Percentiles rank a stretch among this genome's conserved stretches.
These are phyloP conservation scores for Fusarium coicis DNA, from an alignment of 2,329 filamentous ascomycete species.

Conservation along the genomic window DNA sequence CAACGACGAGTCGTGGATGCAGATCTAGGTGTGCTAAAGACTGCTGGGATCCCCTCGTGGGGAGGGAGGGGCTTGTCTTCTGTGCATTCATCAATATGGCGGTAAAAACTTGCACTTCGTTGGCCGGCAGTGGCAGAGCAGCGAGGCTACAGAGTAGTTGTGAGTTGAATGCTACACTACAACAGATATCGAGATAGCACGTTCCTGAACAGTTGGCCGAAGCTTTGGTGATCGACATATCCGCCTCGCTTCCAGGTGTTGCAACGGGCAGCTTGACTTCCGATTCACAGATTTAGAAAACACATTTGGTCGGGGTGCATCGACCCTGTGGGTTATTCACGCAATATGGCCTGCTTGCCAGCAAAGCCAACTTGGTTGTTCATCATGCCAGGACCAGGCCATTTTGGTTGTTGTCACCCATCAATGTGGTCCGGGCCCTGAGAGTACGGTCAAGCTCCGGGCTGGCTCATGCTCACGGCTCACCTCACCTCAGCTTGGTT, in stretches of 20 bases:
- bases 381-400: constrained; percentile 23
- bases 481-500: constrained; percentile 25
- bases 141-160: not conserved
- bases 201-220: constrained; percentile 34
- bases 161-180: not conserved
- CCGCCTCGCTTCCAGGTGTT: constrained; percentile 28
- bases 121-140: not conserved
- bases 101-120: not conserved
- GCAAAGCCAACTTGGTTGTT: constrained; percentile 13
- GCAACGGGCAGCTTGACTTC: constrained; percentile 16
- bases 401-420: constrained; percentile 21
- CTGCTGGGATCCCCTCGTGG: constrained; percentile 13
- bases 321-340: constrained; percentile 11
- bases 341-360: constrained; percentile 20
- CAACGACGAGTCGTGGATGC: constrained; percentile 10
- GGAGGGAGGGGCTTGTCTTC: not conserved
- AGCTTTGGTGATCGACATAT: constrained; percentile 36
- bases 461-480: constrained; percentile 11
- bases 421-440: constrained; percentile 15
- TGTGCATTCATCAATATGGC: constrained; percentile 13
- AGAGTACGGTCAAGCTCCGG: constrained; percentile 16
- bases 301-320: constrained; percentile 6
- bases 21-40: constrained; percentile 24
- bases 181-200: constrained; percentile 15
- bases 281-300: constrained; percentile 1